Base-by-base conservation (phyloP, 192 early-diverging fungal genomes). In the Polychytrium aggregatum region DNA sequence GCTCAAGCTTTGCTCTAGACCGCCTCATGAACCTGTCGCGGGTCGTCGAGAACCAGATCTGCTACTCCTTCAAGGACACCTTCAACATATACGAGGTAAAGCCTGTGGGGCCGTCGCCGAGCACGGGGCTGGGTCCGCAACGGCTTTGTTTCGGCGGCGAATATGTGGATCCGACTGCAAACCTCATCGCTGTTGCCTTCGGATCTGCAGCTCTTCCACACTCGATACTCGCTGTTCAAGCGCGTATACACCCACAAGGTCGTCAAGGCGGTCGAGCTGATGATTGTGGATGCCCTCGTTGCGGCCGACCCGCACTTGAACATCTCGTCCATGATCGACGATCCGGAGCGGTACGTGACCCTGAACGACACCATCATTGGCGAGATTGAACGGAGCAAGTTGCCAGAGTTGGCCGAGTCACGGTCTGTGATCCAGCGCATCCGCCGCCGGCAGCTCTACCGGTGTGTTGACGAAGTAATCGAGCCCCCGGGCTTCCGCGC, bases 201-300 rank as follows among this genome's bases (percentile, higher is more conserved):
- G n/a, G n/a, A 4, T 47, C 24, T 25, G 14, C 50, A 61, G 43
- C 31, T 61, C 33, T 61, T 61, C 37, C 59, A 61, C 30, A 54
- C 56, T 1, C 37, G 54, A 35, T 63, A 45, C 27, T 59, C 46
- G 13, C 34, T 63, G 14, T 63, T 63, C 48, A 65, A 71, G 48
- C 74, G 81, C 16, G 77, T 97, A 7, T 98, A 98, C 61, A 87
- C 80, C 21, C 95, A 98, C 57, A 68, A 77, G 41, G 87, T 88
- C 3, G 70, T 74, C 34, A 83, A 71, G 21, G 67, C 65, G 14
- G 47, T 76, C 22, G 91, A 97, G 52, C 72, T 81, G 46, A 98
- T 98, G 95, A 50, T 96, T 9, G 76, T 78, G 13, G 92, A 98
- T 50, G 84, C 83, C 2, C 55, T 98, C 25, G 59, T 90, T n/a